phyloP scores from a whole-genome alignment of 2,329 filamentous ascomycete species.

The Metarhizium humberi region DNA sequence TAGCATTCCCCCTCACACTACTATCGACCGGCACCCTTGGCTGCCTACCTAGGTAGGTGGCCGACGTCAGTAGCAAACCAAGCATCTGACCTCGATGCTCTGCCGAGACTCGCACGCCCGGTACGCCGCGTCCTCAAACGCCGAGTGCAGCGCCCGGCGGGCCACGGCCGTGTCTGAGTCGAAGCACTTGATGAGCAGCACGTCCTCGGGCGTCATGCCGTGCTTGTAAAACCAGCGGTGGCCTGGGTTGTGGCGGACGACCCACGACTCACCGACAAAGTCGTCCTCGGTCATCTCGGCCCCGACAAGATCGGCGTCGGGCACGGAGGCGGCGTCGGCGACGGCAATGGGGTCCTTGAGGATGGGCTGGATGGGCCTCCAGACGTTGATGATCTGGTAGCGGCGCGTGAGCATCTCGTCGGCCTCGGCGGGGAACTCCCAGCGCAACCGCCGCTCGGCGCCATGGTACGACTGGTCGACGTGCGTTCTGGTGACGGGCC shows the following conservation, averaged over 20 bases:
- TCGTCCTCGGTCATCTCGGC: constrained; percentile 40
- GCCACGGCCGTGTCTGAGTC: constrained; percentile 50
- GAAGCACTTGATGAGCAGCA: constrained; percentile 52
- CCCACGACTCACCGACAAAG: constrained; percentile 38
- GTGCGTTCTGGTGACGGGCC: constrained; percentile 26
- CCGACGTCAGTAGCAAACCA: constrained; percentile 45
- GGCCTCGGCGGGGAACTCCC: constrained; percentile 35
- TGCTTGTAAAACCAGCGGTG: constrained; percentile 46
- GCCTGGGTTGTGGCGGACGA: constrained; percentile 28
- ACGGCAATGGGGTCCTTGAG: constrained; percentile 41
- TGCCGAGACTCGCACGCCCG: constrained; percentile 46
- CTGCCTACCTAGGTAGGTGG: too few relatives aligned
- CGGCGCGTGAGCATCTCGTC: constrained; percentile 25
- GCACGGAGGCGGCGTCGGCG: constrained; percentile 39
- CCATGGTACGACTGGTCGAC: constrained; percentile 45
- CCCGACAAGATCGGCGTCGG: constrained; percentile 40
- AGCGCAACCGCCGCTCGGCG: constrained; percentile 19
- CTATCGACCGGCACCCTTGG: too few relatives aligned
- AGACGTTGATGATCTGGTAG: constrained; percentile 45
- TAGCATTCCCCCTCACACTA: too few relatives aligned
- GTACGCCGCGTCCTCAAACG: constrained; percentile 42
- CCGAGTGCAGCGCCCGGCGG: constrained; percentile 41
- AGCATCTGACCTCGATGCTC: constrained; percentile 55
- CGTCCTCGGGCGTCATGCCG: constrained; percentile 41
- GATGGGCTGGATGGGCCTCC: constrained; percentile 27